phyloP scores from a whole-genome alignment of 2,329 filamentous ascomycete genomes.

The Kalmusia sp. region DNA sequence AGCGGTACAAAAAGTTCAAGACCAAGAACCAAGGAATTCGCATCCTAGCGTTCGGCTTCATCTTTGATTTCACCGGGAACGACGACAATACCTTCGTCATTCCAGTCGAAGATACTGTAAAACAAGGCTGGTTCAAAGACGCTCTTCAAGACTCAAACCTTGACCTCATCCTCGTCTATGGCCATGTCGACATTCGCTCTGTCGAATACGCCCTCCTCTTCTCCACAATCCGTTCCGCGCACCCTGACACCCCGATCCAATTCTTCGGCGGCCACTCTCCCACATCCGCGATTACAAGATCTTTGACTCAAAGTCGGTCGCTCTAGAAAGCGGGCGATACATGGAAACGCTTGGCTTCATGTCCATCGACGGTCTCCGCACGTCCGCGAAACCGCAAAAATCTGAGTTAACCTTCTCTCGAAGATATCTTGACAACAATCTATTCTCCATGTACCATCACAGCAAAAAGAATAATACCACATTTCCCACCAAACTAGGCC shows the following conservation, averaged over 20 bases:
- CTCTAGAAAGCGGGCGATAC: constrained; percentile 86
- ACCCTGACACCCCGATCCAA: constrained; percentile 84
- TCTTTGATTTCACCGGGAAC: constrained; percentile 92
- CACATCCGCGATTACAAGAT: constrained; percentile 85
- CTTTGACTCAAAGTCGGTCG: constrained; percentile 80
- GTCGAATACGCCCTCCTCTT: constrained; percentile 80
- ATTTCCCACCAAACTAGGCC: constrained; percentile 79
- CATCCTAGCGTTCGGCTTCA: constrained; percentile 88
- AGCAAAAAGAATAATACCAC: constrained; percentile 73
- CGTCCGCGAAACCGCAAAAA: constrained; percentile 27
- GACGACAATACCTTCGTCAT: constrained; percentile 89
- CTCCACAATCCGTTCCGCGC: constrained; percentile 75
- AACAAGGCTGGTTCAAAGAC: constrained; percentile 86
- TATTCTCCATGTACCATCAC: constrained; percentile 84
- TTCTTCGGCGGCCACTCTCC: constrained; percentile 90
- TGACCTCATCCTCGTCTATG: constrained; percentile 85
- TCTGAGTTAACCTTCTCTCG: constrained; percentile 69
- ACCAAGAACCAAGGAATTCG: constrained; percentile 88
- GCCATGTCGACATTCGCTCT: constrained; percentile 84
- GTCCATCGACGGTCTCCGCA: constrained; percentile 74
- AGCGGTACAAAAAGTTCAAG: constrained; percentile 85
- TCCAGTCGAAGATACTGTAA: constrained; percentile 78
- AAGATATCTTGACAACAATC: constrained; percentile 92
- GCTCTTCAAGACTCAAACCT: constrained; percentile 80
- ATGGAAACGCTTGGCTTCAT: constrained; percentile 96